phyloP scores from a whole-genome alignment of 805 yeast genomes.

The Zygosaccharomyces lentus region DNA sequence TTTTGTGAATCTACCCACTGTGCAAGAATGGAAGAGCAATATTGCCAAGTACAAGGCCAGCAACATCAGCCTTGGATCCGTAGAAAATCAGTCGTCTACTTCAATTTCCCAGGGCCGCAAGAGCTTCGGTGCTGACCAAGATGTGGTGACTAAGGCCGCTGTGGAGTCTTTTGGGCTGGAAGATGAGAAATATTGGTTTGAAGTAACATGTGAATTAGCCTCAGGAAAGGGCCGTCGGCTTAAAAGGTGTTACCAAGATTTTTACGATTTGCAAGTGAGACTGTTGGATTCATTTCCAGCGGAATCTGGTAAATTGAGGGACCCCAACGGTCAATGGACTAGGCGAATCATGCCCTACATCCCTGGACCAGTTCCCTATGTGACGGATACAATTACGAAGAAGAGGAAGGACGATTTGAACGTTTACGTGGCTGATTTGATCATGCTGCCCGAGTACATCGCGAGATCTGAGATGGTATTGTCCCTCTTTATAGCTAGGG shows the following conservation, averaged over 20 bases:
- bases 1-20: conserved; percentile 75
- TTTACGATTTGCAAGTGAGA: conserved; percentile 86
- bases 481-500: conserved; percentile 57
- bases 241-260: conserved; percentile 91
- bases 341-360: conserved; percentile 84
- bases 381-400: conserved; percentile 66
- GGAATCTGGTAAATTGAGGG: conserved; percentile 73
- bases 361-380: conserved; percentile 93
- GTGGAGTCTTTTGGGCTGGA: conserved; percentile 79
- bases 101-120: conserved; percentile 13
- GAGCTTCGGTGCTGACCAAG: conserved; percentile 11
- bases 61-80: conserved; percentile 66
- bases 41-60: conserved; percentile 92
- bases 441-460: conserved; percentile 71
- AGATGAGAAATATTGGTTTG: conserved; percentile 86
- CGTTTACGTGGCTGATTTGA: conserved; percentile 53
- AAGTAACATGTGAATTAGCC: conserved; percentile 60
- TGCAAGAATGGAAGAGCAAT: conserved; percentile 90
- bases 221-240: conserved; percentile 67
- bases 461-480: conserved; percentile 65
- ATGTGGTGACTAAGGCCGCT: conserved; percentile 44
- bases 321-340: conserved; percentile 51
- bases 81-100: conserved; percentile 36
- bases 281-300: conserved; percentile 79
- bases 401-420: conserved; percentile 54